Conservation (phyloP, 1,139 yeast genomes). For the Kodamaea suecica region DNA sequence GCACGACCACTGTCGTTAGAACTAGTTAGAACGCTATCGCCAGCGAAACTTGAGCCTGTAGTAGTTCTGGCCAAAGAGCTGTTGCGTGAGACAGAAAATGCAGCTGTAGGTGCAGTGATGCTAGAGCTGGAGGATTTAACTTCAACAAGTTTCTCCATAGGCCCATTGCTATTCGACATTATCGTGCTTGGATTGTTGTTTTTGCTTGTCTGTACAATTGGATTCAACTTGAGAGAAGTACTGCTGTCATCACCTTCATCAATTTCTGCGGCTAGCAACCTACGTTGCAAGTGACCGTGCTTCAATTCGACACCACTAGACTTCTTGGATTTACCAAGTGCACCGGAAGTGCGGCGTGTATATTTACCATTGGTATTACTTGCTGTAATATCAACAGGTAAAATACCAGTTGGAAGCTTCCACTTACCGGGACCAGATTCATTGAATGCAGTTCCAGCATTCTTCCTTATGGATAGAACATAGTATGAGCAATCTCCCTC, state of each 20-base stretch:
- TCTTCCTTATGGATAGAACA: constrained; percentile 50
- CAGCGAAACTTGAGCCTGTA: constrained; percentile 25
- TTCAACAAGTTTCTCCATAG: constrained; percentile 10
- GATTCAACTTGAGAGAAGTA: constrained; percentile 8
- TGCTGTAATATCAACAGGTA: constrained; percentile 39
- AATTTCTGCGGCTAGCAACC: constrained; percentile 73
- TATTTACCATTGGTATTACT: constrained; percentile 31
- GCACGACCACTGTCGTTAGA: constrained; percentile 14
- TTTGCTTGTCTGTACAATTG: constrained; percentile 6
- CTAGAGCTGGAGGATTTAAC: constrained; percentile 25
- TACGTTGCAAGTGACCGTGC: constrained; percentile 73
- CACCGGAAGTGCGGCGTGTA: constrained; percentile 29
- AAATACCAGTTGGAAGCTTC: constrained; percentile 65
- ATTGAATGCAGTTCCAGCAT: constrained; percentile 54
- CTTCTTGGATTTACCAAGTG: constrained; percentile 27
- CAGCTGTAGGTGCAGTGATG: constrained; percentile 14
- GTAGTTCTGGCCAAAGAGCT: constrained; percentile 31
- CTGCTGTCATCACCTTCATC: constrained; percentile 61
- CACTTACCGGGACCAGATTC: constrained; percentile 55
- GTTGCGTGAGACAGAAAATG: constrained; percentile 15
- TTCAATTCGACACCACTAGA: constrained; percentile 60
- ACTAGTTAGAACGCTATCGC: constrained; percentile 20
- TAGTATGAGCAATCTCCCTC: constrained; percentile 55
- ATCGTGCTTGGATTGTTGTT: constrained; percentile 8
- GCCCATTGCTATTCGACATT: constrained; percentile 5